Evolutionary conservation across 1,139 yeast species (phyloP).

Genomic region (Hemisphaericaspora xylofermentans): DNA sequence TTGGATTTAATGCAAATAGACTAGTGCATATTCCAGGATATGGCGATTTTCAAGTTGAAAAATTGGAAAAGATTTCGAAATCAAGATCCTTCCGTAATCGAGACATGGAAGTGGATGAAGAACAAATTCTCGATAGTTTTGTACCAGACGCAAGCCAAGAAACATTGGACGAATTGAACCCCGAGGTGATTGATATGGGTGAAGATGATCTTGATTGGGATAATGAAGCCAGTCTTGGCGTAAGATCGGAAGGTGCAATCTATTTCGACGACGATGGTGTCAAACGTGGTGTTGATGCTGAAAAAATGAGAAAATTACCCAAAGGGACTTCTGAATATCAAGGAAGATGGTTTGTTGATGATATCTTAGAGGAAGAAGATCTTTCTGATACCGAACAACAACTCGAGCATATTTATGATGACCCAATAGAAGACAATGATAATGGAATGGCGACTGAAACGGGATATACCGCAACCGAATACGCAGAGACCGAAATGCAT

Average conservation of each 20-base stretch:
- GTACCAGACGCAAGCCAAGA: constrained; percentile 60
- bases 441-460: constrained; percentile 39
- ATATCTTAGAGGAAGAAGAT: constrained; percentile 43
- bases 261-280: constrained; percentile 50
- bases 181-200: constrained; percentile 56
- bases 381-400: constrained; percentile 30
- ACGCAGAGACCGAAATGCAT: constrained; percentile 58
- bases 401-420: constrained; percentile 19
- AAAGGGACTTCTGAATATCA: constrained; percentile 92
- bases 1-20: constrained; percentile 75
- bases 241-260: constrained; percentile 70
- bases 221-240: constrained; percentile 39
- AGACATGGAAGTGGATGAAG: constrained; percentile 26
- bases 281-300: constrained; percentile 22
- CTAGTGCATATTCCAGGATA: constrained; percentile 82
- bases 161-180: constrained; percentile 63
- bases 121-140: constrained; percentile 27
- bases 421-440: constrained; percentile 33
- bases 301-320: constrained; percentile 55
- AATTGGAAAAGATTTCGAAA: constrained; percentile 51
- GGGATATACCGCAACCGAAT: constrained; percentile 45
- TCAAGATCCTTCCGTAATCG: constrained; percentile 8
- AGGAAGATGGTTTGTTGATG: constrained; percentile 84
- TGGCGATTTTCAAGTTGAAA: constrained; percentile 83
- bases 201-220: constrained; percentile 45